A percentile compares a stretch with the other conserved stretches of the same genome.
Conservation (phyloP, 257 asterid genomes). For the Solanum virginianum region DNA sequence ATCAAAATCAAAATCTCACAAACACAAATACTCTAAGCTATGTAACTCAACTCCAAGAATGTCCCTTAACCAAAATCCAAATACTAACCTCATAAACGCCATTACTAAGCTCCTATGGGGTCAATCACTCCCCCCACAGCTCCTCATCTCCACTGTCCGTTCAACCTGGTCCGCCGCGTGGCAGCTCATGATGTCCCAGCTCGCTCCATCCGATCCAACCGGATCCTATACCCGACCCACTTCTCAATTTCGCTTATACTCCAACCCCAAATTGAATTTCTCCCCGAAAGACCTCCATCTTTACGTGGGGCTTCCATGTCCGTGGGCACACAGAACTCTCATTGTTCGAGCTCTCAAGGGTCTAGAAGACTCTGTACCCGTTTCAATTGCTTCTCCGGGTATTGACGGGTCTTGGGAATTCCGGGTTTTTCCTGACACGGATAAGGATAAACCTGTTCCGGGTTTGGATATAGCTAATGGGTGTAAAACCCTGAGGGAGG, state of each 20-base stretch:
- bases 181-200: conserved; percentile 98
- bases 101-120: conserved; percentile 81
- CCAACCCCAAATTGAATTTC: background rate
- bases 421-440: background rate
- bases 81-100: conserved; percentile 42
- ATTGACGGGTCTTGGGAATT: conserved; percentile 81
- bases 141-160: conserved; percentile 93
- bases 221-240: conserved; percentile 77
- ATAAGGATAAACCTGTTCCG: conserved; percentile 18
- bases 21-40: background rate
- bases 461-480: conserved; percentile 54
- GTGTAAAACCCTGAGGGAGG: conserved; percentile 56
- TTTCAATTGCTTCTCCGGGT: conserved; percentile 75
- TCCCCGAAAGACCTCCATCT: conserved; percentile 50
- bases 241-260: conserved; percentile 56
- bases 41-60: background rate
- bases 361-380: conserved; percentile 46
- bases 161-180: conserved; percentile 81
- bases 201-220: conserved; percentile 81
- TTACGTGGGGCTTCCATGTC: conserved; percentile 91
- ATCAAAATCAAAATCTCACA: background rate
- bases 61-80: conserved; percentile 8
- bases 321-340: conserved; percentile 98
- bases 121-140: conserved; percentile 77
- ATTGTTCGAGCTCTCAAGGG: conserved; percentile 89